Evolutionary conservation across 768 basidiomycete species (phyloP).

Genomic region (Suillus luteus): DNA sequence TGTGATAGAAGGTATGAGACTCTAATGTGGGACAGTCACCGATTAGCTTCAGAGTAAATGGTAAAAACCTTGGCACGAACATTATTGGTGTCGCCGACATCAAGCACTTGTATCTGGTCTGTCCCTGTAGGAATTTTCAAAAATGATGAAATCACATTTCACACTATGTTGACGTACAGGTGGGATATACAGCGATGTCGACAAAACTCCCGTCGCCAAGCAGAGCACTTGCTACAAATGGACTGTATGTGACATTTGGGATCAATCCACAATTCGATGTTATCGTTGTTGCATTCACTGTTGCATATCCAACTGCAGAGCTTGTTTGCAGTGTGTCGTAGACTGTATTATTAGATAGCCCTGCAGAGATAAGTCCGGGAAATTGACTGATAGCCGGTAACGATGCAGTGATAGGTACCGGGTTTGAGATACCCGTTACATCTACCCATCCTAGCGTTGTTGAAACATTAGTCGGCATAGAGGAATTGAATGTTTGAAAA

Average conservation of each 20-base stretch:
- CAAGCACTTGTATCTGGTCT: neutral
- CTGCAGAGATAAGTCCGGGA: constrained; percentile 1
- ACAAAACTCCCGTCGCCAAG: no score
- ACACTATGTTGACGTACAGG: neutral
- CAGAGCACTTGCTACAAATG: no score
- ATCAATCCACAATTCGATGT: neutral
- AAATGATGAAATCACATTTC: neutral
- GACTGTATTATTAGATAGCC: neutral
- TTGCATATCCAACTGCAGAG: constrained; percentile 4
- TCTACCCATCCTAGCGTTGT: no score
- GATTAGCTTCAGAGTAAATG: no score
- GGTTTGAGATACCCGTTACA: no score
- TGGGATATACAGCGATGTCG: no score
- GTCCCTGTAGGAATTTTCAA: neutral
- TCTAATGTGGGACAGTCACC: no score
- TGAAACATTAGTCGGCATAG: no score
- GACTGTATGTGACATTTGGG: neutral
- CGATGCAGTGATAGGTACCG: neutral
- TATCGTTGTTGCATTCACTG: constrained; percentile 11
- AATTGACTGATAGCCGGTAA: constrained; percentile 1
- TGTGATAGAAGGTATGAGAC: neutral
- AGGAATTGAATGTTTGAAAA: no score
- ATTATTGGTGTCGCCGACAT: no score
- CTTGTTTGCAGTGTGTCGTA: neutral
- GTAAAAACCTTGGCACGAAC: no score